Base-by-base conservation (phyloP, 2,329 filamentous ascomycete genomes). In the Sporothrix schenckii region DNA sequence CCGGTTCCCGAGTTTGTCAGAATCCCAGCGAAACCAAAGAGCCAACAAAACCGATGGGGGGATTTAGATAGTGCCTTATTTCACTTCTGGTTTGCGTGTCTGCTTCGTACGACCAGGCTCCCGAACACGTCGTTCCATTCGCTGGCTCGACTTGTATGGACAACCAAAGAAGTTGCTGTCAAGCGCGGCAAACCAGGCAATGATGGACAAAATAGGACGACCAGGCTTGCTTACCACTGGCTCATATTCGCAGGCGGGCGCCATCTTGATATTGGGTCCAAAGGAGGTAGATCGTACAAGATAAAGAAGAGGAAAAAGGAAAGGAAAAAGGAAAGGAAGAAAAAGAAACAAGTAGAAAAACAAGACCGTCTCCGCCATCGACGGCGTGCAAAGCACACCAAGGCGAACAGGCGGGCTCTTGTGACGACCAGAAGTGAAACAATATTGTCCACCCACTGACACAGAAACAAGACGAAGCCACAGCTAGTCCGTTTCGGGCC, bases 331-430 rank as follows among this genome's bases (percentile, higher is more conserved):
- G 60, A 2, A 27, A 10, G 6, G 60, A 27, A 14, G 41, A 47
- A 30, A 65, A 65, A 6, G 49, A 65, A 19, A 30, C 21, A 65
- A 65, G 44, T 30, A 44, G 41, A 13, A 49, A 49, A 65, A 49
- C 5, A 4, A 49, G 4, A 1, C 3, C 14, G 11, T 34, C 34
- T 56, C 30, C 19, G 13, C 19, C 19, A 41, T 13, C 5, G 7
- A 34, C 13, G 3, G 14, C 11, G 16, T 44, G n/a, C 13, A 44
- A 21, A 44, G 24, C 21, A 41, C 14, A 44, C 34, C 30, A 39
- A 11, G 34, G 16, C 34, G 9, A 41, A 41, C 34, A 44, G 34
- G 24, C 24, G 13, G 34, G 34, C 56, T 44, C 30, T 13, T 44
- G 34, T 60, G 56, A 60, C 56, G 56, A 60, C 34, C 2, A 44